Evolutionary conservation across 306 rosid genomes (phyloP), one percentile per base, ranked within the genome.

Genomic region (Corylus avellana): DNA sequence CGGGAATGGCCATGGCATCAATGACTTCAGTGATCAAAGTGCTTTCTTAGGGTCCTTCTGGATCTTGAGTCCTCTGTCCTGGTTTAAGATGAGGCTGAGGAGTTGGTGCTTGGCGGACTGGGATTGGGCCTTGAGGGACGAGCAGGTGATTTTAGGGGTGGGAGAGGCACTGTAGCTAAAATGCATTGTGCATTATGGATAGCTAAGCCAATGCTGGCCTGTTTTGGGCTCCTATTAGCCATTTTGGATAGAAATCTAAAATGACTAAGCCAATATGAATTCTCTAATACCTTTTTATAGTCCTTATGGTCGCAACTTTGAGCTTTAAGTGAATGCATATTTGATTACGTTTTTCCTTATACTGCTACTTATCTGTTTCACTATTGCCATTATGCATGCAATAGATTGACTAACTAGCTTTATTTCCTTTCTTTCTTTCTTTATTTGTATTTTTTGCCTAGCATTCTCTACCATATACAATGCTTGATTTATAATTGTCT

Each of bases 61-160:
- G 16, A 95, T 94, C 77, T 64, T 81, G 79, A 94, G 81, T 79
- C 97, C 97, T 57, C 97, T 88, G 9, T 94, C 88, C 80, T 94
- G 91, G 86, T 91, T 95, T 47, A 92, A 81, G 81, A 94, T 84
- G 72, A 92, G 93, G 84, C 73, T 27, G 76, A 94, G 91, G 78
- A 94, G 95, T 29, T 88, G 55, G 2, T 77, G 70, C 78, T 78
- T 92, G 86, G 94, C 91, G 46, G 86, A 77, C 54, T 78, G 85
- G 70, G 97, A 79, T 78, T 89, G 93, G 76, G 83, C 47, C 1
- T 90, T 73, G 49, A 77, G 18, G 78, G 97, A 87, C 56, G 91
- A 92, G 83, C 88, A 85, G 69, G 86, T 85, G 87, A 77, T 35
- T 54, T 78, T 81, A 46, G 84, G 39, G 79, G 56, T 18, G 77